Conservation (phyloP, 2,329 filamentous ascomycete species). For the Emmonsia crescens region DNA sequence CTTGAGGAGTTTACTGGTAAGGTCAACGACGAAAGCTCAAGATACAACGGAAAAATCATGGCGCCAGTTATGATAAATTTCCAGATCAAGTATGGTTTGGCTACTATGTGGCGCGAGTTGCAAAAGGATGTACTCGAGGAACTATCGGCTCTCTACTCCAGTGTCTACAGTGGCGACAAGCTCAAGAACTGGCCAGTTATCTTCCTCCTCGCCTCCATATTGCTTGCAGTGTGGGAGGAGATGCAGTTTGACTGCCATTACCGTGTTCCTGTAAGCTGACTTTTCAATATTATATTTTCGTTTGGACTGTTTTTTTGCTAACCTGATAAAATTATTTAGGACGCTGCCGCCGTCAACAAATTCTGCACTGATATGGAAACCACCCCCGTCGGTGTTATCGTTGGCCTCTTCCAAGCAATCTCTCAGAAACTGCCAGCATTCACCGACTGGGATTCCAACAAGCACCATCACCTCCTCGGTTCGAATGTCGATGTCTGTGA, state of each 20-base stretch:
- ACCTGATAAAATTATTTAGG: conserved; percentile 28
- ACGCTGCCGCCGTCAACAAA: conserved; percentile 73
- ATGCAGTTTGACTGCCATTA: conserved; percentile 99
- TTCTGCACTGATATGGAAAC: conserved; percentile 97
- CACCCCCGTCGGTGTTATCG: conserved; percentile 88
- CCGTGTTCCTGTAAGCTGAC: conserved; percentile 53
- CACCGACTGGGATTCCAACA: conserved; percentile 84
- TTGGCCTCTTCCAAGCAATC: conserved; percentile 93
- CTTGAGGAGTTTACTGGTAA: conserved; percentile 61
- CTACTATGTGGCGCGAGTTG: conserved; percentile 95
- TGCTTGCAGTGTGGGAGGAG: conserved; percentile 92
- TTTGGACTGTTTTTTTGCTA: neutral
- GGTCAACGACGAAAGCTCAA: conserved; percentile 76
- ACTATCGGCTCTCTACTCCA: conserved; percentile 85
- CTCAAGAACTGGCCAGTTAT: conserved; percentile 99
- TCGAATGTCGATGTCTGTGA: conserved; percentile 89
- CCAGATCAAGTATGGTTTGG: conserved; percentile 94
- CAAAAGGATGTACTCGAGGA: conserved; percentile 95
- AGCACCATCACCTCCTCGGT: conserved; percentile 81
- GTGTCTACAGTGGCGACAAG: conserved; percentile 92
- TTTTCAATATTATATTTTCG: neutral
- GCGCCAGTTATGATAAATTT: conserved; percentile 99
- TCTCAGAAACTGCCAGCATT: conserved; percentile 91
- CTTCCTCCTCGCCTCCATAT: conserved; percentile 89
- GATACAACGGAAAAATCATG: conserved; percentile 79